A percentile compares a stretch with the other conserved stretches of the same genome.
These are phyloP conservation scores for Candida odintsovae DNA, from an alignment of 805 yeast species.

Conservation along the genomic window DNA sequence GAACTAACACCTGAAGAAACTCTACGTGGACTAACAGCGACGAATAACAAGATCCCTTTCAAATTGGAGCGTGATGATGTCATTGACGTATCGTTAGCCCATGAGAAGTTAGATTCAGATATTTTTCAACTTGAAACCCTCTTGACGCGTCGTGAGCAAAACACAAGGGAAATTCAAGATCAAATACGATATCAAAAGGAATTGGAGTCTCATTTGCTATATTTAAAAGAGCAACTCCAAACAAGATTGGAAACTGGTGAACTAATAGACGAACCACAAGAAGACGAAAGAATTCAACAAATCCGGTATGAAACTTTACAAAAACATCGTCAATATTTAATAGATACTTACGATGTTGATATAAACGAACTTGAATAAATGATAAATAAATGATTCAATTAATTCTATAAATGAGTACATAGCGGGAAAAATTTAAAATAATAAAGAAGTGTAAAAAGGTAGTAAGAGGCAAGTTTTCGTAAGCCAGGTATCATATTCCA, in stretches of 20 bases:
- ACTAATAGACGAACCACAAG: not conserved
- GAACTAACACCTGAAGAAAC: not conserved
- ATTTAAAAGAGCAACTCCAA: not conserved
- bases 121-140: slow-evolving; percentile 6
- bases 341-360: not conserved
- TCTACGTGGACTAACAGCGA: slow-evolving; percentile 3
- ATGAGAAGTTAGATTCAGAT: slow-evolving; percentile 11
- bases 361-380: not conserved
- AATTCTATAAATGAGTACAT: not conserved
- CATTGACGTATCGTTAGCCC: slow-evolving; percentile 17
- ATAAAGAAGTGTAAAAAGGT: too few relatives aligned
- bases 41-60: slow-evolving; percentile 16
- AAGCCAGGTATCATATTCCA: not conserved
- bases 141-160: not conserved
- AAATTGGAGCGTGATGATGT: slow-evolving; percentile 20
- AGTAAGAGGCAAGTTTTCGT: too few relatives aligned
- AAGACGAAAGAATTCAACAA: not conserved
- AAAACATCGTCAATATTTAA: not conserved
- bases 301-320: not conserved
- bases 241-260: not conserved
- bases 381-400: not conserved
- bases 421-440: not conserved
- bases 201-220: slow-evolving; percentile 1
- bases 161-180: not conserved
- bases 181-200: slow-evolving; percentile 4